These are phyloP conservation scores for Dictyophora rubrovolvata DNA, from an alignment of 768 basidiomycete species.

Conservation along the genomic window DNA sequence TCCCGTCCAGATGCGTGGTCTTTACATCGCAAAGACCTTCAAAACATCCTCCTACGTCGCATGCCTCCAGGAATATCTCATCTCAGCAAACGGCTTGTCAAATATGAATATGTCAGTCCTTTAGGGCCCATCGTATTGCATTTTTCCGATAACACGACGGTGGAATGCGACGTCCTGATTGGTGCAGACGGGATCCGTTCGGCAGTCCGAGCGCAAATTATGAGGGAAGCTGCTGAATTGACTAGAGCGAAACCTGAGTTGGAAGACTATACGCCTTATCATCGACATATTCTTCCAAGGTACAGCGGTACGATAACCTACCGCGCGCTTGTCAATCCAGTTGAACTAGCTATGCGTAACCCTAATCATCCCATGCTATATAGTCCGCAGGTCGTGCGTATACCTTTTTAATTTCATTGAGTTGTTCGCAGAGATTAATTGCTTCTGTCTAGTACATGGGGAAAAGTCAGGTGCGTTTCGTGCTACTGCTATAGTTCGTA, in stretches of 20 bases:
- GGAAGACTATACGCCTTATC: conserved; percentile 26
- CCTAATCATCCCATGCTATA: not conserved
- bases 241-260: conserved; percentile 17
- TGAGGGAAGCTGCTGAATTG: conserved; percentile 15
- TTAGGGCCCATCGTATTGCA: conserved; percentile 35
- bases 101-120: conserved; percentile 6
- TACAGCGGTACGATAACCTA: conserved; percentile 56
- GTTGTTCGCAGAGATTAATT: not conserved
- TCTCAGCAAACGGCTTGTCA: conserved; percentile 46
- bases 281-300: conserved; percentile 35
- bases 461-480: conserved; percentile 1
- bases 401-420: not conserved
- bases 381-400: not conserved
- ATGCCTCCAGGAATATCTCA: conserved; percentile 38
- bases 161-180: conserved; percentile 54
- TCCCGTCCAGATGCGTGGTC: not conserved
- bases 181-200: conserved; percentile 66
- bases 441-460: not conserved
- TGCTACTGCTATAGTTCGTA: not conserved
- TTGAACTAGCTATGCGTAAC: conserved; percentile 24
- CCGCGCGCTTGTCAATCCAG: conserved; percentile 46
- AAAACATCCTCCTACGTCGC: conserved; percentile 41
- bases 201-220: conserved; percentile 30
- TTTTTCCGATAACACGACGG: conserved; percentile 52
- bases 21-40: conserved; percentile 61